Percentiles rank a stretch among this genome's conserved stretches.
Evolutionary conservation across 2,329 filamentous ascomycete genomes (phyloP).

Genomic region (Aureobasidium mangrovei): DNA sequence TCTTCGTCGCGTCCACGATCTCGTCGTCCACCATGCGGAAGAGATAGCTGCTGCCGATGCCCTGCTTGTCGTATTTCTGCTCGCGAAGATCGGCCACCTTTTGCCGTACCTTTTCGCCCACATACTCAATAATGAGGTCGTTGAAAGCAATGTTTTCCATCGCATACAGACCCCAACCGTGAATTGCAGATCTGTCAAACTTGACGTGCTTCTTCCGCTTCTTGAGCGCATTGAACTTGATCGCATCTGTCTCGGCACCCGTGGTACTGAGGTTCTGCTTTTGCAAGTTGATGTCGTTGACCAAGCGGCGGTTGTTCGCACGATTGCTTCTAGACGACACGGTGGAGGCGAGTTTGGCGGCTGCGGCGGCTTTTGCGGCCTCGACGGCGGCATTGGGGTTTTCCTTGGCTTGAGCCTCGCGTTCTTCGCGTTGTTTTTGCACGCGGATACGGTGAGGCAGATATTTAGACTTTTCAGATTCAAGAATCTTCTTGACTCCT

Average conservation of each 20-base stretch:
- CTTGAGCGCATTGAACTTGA: conserved; percentile 98
- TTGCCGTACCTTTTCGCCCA: conserved; percentile 93
- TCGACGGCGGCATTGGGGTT: conserved; percentile 58
- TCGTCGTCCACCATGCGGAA: conserved; percentile 98
- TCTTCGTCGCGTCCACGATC: conserved; percentile 96
- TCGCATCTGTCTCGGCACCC: conserved; percentile 67
- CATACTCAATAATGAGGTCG: conserved; percentile 99
- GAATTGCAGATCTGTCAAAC: conserved; percentile 93
- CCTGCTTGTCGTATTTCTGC: conserved; percentile 84
- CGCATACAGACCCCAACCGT: conserved; percentile 97
- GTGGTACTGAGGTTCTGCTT: conserved; percentile 65
- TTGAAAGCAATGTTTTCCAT: conserved; percentile 96
- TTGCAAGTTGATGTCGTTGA: conserved; percentile 91
- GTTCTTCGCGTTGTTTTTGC: conserved; percentile 80
- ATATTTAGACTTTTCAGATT: conserved; percentile 97
- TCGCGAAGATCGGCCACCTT: conserved; percentile 96
- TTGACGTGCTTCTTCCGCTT: conserved; percentile 99
- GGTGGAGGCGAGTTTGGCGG: conserved; percentile 74
- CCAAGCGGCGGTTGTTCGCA: conserved; percentile 87
- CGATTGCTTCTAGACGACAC: conserved; percentile 88
- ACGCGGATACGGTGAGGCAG: conserved; percentile 96
- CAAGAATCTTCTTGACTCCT: conserved; percentile 88
- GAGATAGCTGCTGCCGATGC: conserved; percentile 92
- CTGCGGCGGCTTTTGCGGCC: conserved; percentile 56
- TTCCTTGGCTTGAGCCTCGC: conserved; percentile 66